A percentile compares a stretch with the other conserved stretches of the same genome.
Evolutionary conservation across 2,329 filamentous ascomycete genomes (phyloP).

Genomic region (Nigrograna mackinnonii): DNA sequence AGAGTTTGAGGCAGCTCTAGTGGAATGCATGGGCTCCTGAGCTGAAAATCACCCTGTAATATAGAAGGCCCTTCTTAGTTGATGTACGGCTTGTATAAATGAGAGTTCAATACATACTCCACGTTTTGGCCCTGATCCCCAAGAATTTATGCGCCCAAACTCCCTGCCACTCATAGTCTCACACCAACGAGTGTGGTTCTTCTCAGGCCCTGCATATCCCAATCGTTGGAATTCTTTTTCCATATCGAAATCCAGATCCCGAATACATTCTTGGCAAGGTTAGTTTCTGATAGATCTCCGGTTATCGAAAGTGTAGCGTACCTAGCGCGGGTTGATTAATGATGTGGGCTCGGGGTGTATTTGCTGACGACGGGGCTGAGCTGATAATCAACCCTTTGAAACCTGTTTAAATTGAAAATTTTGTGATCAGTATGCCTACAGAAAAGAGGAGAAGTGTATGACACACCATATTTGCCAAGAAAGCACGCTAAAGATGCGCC

Average conservation of each 20-base stretch:
- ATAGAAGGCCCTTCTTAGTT: too few relatives aligned
- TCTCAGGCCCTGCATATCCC: slow-evolving; percentile 36
- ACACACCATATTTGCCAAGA: too few relatives aligned
- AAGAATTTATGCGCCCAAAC: slow-evolving; percentile 46
- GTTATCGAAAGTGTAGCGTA: slow-evolving; percentile 48
- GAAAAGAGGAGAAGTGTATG: too few relatives aligned
- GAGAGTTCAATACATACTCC: too few relatives aligned
- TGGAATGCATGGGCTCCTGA: slow-evolving; percentile 45
- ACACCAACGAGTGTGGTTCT: slow-evolving; percentile 49
- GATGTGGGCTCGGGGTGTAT: slow-evolving; percentile 64
- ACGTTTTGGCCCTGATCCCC: too few relatives aligned
- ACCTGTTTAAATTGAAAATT: too few relatives aligned
- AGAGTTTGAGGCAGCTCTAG: slow-evolving; percentile 50
- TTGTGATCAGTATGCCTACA: too few relatives aligned
- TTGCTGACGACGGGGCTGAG: slow-evolving; percentile 53
- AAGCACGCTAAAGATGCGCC: too few relatives aligned
- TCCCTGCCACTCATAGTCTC: slow-evolving; percentile 50
- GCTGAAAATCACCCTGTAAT: slow-evolving; percentile 49
- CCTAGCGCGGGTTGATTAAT: slow-evolving; percentile 62
- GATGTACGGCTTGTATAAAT: too few relatives aligned
- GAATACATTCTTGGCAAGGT: too few relatives aligned
- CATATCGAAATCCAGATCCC: slow-evolving; percentile 50
- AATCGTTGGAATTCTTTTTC: slow-evolving; percentile 39
- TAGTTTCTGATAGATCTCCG: too few relatives aligned
- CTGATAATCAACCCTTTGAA: slow-evolving; percentile 59